phyloP scores from a whole-genome alignment of 2,329 filamentous ascomycete species.

The Metarhizium sp. region DNA sequence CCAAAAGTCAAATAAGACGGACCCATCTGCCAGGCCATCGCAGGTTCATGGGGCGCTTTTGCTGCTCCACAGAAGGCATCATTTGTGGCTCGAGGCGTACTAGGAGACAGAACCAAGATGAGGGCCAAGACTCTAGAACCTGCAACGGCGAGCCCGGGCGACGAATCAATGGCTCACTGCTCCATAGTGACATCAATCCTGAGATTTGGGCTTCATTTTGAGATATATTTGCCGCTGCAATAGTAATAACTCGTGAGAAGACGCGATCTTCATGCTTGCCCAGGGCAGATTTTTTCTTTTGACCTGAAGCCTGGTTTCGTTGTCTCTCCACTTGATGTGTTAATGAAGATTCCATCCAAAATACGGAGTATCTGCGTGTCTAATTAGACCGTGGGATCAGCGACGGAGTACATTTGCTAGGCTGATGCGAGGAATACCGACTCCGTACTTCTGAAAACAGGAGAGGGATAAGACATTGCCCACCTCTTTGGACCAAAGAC shows the following conservation, averaged over 20 bases:
- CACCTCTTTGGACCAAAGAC: no score
- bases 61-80: background rate
- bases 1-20: conserved; percentile 3
- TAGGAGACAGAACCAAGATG: background rate
- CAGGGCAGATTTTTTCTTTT: no score
- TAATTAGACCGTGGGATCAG: conserved; percentile 2
- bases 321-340: background rate
- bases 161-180: no score
- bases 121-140: background rate
- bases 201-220: background rate
- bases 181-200: background rate
- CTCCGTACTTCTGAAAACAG: no score
- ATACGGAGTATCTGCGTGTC: background rate
- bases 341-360: background rate
- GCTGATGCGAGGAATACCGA: background rate
- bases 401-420: background rate
- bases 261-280: no score
- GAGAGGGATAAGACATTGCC: no score
- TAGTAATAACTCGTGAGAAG: no score
- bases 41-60: no score
- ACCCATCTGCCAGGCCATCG: background rate
- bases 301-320: no score
- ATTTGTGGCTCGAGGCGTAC: background rate
- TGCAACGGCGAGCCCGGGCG: background rate
- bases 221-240: background rate